A percentile compares a stretch with the other conserved stretches of the same genome.
Conservation (phyloP, 306 rosid species). For the Pachyrhizus erosus region DNA sequence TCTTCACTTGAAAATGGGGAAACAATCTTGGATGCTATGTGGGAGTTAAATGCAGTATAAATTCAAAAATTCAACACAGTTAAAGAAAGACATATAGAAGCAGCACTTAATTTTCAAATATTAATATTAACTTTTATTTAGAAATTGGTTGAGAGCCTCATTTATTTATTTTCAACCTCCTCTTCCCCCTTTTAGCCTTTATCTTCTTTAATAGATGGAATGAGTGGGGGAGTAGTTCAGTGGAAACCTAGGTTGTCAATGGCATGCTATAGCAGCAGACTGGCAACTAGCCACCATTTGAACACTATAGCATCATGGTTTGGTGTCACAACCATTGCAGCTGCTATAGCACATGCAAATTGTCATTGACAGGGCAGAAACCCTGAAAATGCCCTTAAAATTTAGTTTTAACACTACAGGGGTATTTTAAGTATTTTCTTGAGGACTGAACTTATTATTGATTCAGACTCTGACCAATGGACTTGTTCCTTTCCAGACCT, state of each 20-base stretch:
- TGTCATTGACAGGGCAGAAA: no score
- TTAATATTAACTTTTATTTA: neutral
- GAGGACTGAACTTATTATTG: no score
- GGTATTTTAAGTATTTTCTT: no score
- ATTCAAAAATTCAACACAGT: neutral
- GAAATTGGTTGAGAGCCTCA: neutral
- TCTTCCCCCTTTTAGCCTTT: neutral
- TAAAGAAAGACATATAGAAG: constrained; percentile 4
- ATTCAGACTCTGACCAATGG: no score
- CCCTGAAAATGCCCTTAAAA: no score
- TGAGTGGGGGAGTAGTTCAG: neutral
- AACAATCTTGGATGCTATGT: no score
- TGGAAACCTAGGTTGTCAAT: neutral
- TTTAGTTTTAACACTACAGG: no score
- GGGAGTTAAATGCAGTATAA: no score
- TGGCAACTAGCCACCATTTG: neutral
- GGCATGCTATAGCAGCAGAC: neutral
- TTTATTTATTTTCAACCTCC: neutral
- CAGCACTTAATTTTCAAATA: constrained; percentile 1
- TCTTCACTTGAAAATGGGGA: no score
- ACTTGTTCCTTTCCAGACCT: no score
- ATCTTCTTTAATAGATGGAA: neutral
- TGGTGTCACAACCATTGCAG: no score
- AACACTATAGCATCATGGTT: neutral
- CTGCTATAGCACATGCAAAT: no score